Evolutionary conservation across 1,284 basidiomycete species (phyloP).

Genomic region (Meripilus lineatus): DNA sequence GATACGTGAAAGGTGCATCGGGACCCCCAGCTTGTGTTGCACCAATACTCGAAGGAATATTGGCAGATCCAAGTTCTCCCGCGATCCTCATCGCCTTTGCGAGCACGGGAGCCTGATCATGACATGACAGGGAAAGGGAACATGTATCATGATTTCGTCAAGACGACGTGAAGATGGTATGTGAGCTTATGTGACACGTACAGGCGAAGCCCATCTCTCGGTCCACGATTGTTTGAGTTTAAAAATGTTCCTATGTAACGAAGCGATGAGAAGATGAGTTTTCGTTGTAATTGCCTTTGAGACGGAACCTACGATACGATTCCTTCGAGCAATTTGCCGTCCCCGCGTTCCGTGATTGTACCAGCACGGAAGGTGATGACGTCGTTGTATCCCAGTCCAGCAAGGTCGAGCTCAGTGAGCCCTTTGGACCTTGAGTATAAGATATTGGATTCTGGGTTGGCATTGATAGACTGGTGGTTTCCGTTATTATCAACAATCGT

Average conservation of each 20-base stretch:
- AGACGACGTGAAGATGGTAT: background rate
- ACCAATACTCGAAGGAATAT: background rate
- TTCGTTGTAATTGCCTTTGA: background rate
- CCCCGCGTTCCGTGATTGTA: slow-evolving; percentile 38
- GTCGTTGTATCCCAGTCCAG: slow-evolving; percentile 60
- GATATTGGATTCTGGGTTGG: slow-evolving; percentile 44
- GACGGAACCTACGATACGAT: slow-evolving; percentile 34
- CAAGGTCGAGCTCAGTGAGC: slow-evolving; percentile 65
- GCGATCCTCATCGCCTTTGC: background rate
- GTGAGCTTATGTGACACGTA: no score
- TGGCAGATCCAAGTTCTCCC: background rate
- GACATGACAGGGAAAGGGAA: background rate
- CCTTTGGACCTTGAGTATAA: slow-evolving; percentile 66
- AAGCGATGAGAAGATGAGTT: background rate
- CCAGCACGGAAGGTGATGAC: slow-evolving; percentile 66
- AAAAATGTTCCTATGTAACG: no score
- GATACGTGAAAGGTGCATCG: background rate
- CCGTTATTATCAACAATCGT: no score
- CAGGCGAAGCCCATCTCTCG: no score
- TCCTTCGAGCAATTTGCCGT: slow-evolving; percentile 36
- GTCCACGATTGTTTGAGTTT: no score
- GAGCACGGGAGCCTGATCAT: background rate
- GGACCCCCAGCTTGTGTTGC: background rate
- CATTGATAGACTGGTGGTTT: slow-evolving; percentile 45
- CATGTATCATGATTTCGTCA: background rate